Percentiles rank a stretch among this genome's conserved stretches.
phyloP scores from a whole-genome alignment of 208 protist species.

The Leishmania guyanensis region DNA sequence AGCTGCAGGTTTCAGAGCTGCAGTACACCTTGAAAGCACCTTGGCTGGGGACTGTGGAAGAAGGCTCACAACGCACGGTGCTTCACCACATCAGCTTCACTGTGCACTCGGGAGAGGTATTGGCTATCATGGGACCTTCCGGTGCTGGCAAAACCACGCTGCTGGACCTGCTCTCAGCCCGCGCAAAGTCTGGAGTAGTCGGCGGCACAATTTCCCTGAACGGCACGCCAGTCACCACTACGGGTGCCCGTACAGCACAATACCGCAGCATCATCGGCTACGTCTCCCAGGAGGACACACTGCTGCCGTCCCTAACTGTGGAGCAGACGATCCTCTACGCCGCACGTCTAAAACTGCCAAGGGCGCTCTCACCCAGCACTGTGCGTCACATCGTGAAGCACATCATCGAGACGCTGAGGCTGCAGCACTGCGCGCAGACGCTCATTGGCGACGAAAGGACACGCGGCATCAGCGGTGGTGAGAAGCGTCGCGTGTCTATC shows the following conservation, averaged over 20 bases:
- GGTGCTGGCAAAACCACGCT: constrained; percentile 92
- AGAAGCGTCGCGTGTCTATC: constrained; percentile 91
- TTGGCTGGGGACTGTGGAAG: constrained; percentile 41
- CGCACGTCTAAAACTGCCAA: constrained; percentile 88
- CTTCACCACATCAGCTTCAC: constrained; percentile 80
- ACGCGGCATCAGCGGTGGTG: constrained; percentile 91
- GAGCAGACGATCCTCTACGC: constrained; percentile 88
- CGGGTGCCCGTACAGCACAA: constrained; percentile 22
- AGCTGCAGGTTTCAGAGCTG: constrained; percentile 58
- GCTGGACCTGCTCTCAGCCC: constrained; percentile 80
- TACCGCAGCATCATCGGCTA: constrained; percentile 92
- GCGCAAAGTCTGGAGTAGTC: constrained; percentile 56
- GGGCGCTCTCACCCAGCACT: constrained; percentile 64
- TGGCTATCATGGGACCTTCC: constrained; percentile 91
- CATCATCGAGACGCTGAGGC: constrained; percentile 67
- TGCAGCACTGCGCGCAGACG: constrained; percentile 81
- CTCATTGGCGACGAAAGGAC: constrained; percentile 67
- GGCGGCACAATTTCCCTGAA: constrained; percentile 72
- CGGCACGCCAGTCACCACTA: constrained; percentile 51
- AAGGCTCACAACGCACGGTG: constrained; percentile 39
- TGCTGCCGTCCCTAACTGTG: constrained; percentile 88
- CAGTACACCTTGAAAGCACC: constrained; percentile 57
- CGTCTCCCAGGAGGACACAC: constrained; percentile 92
- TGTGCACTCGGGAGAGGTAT: constrained; percentile 76
- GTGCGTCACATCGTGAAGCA: constrained; percentile 69